Percentiles rank a stretch among this genome's conserved stretches.
Evolutionary conservation across 352 stramenopile genomes (phyloP).

Genomic region (Lagenidium giganteum): DNA sequence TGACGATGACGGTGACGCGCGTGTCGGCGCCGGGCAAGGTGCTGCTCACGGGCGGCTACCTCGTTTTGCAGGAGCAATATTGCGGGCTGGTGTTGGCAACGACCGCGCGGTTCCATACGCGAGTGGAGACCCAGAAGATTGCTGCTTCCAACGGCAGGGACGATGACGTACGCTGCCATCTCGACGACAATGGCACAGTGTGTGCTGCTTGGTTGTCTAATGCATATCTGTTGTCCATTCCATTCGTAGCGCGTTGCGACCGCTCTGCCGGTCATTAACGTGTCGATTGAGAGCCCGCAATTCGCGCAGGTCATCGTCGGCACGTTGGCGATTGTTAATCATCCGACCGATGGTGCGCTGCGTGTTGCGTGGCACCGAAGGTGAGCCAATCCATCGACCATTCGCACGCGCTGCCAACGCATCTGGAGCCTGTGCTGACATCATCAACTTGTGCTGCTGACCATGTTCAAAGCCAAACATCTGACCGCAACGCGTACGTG

Average conservation of each 20-base stretch:
- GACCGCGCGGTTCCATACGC: conserved; percentile 92
- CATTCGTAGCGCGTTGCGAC: too few species aligned
- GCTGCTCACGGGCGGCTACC: conserved; percentile 94
- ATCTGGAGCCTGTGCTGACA: not conserved
- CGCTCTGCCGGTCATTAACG: too few species aligned
- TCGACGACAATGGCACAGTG: too few species aligned
- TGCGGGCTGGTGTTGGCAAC: conserved; percentile 88
- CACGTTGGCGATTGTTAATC: conserved; percentile 26
- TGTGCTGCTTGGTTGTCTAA: too few species aligned
- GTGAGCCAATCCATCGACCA: too few species aligned
- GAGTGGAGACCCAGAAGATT: conserved; percentile 21
- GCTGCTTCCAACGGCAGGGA: not conserved
- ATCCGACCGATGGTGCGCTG: not conserved
- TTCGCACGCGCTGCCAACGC: too few species aligned
- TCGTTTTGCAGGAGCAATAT: conserved; percentile 92
- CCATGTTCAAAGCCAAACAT: conserved; percentile 26
- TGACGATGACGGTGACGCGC: conserved; percentile 15
- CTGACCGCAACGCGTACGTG: conserved; percentile 85
- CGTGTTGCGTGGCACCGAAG: not conserved
- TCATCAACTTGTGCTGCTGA: not conserved
- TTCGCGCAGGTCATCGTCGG: conserved; percentile 68
- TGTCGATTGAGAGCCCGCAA: conserved; percentile 85
- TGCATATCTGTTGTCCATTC: too few species aligned
- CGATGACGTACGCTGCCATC: not conserved
- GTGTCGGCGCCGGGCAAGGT: conserved; percentile 97